Evolutionary conservation across 164 flowering plant species (phyloP).

Genomic region (Stephania cephalantha): DNA sequence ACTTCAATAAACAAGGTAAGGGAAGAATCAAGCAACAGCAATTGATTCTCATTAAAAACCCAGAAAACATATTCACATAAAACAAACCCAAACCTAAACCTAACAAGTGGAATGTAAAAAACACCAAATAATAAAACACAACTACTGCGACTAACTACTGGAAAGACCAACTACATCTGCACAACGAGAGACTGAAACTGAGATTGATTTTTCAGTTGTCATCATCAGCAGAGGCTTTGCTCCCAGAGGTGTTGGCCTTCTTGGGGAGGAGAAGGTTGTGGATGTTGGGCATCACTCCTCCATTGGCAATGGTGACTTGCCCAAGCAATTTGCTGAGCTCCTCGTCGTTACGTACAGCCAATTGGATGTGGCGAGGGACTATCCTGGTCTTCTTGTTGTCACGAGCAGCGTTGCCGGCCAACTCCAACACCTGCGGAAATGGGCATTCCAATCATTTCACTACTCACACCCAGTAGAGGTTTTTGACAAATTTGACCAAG

Average conservation of each 20-base stretch:
- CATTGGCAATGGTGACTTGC: conserved; percentile 79
- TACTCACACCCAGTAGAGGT: background rate
- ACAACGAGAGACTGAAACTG: no score
- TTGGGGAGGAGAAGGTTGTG: conserved; percentile 76
- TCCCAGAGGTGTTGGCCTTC: conserved; percentile 27
- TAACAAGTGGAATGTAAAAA: no score
- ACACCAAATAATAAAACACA: no score
- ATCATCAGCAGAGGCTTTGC: background rate
- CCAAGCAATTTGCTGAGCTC: conserved; percentile 82
- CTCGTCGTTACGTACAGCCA: conserved; percentile 83
- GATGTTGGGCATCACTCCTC: conserved; percentile 91
- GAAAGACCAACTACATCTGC: no score
- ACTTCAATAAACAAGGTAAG: no score
- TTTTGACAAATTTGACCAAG: no score
- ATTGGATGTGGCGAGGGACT: conserved; percentile 68
- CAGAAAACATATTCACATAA: no score
- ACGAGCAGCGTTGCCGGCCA: conserved; percentile 71
- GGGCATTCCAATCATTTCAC: background rate
- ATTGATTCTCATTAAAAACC: no score
- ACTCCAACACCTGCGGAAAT: conserved; percentile 41
- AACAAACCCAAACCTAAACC: no score
- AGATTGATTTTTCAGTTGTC: background rate
- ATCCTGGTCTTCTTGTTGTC: conserved; percentile 75
- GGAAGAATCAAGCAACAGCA: no score
- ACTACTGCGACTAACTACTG: no score